Percentiles rank a stretch among this genome's conserved stretches.
Evolutionary conservation across 139 green algal species (phyloP).

Genomic region (Volvox reticuliferus): DNA sequence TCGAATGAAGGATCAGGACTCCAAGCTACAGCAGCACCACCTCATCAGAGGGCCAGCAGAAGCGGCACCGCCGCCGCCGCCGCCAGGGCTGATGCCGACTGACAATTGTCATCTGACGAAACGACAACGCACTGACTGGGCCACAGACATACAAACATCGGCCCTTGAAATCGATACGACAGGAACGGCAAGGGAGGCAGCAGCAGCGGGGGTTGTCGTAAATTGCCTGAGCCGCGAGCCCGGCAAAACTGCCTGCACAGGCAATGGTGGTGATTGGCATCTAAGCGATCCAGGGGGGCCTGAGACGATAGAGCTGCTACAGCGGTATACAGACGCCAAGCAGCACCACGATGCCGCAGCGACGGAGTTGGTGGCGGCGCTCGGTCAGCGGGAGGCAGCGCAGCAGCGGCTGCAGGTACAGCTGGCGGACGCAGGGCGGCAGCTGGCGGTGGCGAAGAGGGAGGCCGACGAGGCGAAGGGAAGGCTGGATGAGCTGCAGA

Average conservation of each 20-base stretch:
- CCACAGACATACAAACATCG: too few species aligned
- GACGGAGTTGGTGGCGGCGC: background rate
- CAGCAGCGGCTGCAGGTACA: background rate
- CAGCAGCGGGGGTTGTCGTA: background rate
- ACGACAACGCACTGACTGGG: too few species aligned
- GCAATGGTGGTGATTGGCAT: background rate
- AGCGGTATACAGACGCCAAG: background rate
- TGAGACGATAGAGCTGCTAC: background rate
- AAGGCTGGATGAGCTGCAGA: background rate
- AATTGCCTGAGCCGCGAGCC: background rate
- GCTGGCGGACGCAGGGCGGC: background rate
- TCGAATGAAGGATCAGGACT: background rate
- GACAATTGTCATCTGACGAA: too few species aligned
- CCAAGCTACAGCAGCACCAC: background rate
- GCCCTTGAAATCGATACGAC: background rate
- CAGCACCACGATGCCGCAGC: background rate
- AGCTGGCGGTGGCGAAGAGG: background rate
- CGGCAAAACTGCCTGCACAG: background rate
- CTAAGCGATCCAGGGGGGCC: background rate
- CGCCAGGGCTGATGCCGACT: too few species aligned
- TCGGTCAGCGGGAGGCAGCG: background rate
- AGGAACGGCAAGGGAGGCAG: background rate
- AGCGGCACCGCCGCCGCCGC: too few species aligned
- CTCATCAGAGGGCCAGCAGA: background rate
- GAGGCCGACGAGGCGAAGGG: background rate